These are phyloP conservation scores for Exophiala aquamarina DNA, from an alignment of 2,329 filamentous ascomycete genomes.

Conservation along the genomic window DNA sequence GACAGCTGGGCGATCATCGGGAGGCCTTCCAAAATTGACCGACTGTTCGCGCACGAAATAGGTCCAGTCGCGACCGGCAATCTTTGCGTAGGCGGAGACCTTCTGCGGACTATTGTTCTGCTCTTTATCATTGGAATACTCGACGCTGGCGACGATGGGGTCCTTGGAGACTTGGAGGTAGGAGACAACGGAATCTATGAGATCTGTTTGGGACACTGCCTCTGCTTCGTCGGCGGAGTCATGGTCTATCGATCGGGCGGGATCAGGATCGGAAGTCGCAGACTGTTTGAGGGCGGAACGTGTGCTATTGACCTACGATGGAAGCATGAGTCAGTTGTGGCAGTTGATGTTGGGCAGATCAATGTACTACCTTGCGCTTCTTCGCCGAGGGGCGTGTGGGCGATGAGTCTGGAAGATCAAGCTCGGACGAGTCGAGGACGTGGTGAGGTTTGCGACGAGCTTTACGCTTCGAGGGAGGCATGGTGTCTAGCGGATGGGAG, in stretches of 20 bases:
- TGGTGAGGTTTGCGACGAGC: slow-evolving; percentile 24
- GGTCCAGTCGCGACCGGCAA: slow-evolving; percentile 52
- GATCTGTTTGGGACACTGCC: slow-evolving; percentile 41
- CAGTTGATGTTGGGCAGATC: too few species aligned
- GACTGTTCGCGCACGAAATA: slow-evolving; percentile 51
- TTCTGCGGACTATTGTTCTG: slow-evolving; percentile 42
- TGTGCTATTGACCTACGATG: slow-evolving; percentile 18
- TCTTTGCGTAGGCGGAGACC: slow-evolving; percentile 51
- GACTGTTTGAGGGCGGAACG: slow-evolving; percentile 17
- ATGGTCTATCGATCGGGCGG: slow-evolving; percentile 41
- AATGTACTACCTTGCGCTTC: slow-evolving; percentile 47
- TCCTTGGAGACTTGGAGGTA: slow-evolving; percentile 45
- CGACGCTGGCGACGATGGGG: slow-evolving; percentile 43
- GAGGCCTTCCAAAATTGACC: slow-evolving; percentile 51
- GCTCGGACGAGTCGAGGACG: slow-evolving; percentile 36
- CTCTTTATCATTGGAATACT: slow-evolving; percentile 45
- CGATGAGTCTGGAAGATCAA: slow-evolving; percentile 48
- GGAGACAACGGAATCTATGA: slow-evolving; percentile 49
- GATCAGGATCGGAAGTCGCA: slow-evolving; percentile 33
- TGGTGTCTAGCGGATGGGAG: slow-evolving; percentile 1
- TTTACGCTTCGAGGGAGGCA: slow-evolving; percentile 29
- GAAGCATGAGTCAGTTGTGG: slow-evolving; percentile 3
- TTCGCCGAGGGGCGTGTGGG: slow-evolving; percentile 47
- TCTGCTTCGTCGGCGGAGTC: slow-evolving; percentile 44
- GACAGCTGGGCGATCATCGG: slow-evolving; percentile 39